phyloP scores from a whole-genome alignment of 345 rosid genomes.

The Euphorbia lathyris region DNA sequence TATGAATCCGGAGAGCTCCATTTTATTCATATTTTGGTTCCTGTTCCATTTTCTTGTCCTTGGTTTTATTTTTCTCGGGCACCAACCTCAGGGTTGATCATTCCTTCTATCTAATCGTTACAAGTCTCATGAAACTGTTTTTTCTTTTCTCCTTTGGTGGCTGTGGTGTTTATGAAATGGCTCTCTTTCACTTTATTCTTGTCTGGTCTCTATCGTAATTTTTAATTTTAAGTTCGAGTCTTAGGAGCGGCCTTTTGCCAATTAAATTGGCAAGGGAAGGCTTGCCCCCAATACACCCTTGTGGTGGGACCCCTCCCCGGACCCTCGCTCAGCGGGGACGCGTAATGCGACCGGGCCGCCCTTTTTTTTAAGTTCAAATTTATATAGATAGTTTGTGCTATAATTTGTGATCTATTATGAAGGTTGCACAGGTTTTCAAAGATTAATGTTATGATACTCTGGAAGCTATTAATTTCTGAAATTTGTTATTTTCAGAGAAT shows the following conservation, averaged over 20 bases:
- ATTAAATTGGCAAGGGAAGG: no score
- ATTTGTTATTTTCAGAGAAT: slow-evolving; percentile 28
- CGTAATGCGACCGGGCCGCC: no score
- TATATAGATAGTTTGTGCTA: background rate
- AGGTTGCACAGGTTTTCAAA: background rate
- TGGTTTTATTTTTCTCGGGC: background rate
- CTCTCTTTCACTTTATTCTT: background rate
- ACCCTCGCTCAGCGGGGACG: no score
- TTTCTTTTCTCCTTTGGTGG: background rate
- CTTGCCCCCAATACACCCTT: no score
- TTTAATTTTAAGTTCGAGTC: background rate
- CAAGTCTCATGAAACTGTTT: background rate
- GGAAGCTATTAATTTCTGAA: background rate
- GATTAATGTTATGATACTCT: background rate
- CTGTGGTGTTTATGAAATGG: background rate
- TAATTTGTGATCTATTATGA: slow-evolving; percentile 7
- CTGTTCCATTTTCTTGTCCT: background rate
- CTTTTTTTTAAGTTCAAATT: background rate
- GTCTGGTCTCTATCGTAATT: background rate
- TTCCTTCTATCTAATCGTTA: background rate
- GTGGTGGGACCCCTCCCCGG: no score
- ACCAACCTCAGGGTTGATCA: background rate
- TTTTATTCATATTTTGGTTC: background rate
- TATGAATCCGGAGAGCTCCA: background rate
- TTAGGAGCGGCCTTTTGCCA: no score